A percentile compares a stretch with the other conserved stretches of the same genome.
These are phyloP conservation scores for Bacidia gigantensis DNA, from an alignment of 495 filamentous ascomycete species.

Conservation along the genomic window DNA sequence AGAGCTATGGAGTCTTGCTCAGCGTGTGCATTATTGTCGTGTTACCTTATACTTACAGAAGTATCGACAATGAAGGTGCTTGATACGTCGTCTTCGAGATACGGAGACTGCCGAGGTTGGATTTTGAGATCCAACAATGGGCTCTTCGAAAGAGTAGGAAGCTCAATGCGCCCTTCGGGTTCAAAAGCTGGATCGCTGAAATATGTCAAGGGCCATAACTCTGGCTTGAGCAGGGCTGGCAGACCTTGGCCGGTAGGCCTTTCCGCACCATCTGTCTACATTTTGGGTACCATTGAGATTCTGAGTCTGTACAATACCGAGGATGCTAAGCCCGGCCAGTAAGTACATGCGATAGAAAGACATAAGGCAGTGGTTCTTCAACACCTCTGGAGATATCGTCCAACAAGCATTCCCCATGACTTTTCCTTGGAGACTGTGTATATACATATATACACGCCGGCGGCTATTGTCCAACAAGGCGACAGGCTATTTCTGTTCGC, in stretches of 20 bases:
- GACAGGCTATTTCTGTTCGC: too few species aligned
- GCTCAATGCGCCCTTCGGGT: constrained; percentile 43
- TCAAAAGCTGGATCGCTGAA: constrained; percentile 42
- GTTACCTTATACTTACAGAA: constrained; percentile 3
- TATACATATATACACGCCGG: too few species aligned
- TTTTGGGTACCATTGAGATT: background rate
- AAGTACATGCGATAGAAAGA: background rate
- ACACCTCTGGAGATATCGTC: background rate
- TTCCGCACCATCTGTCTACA: constrained; percentile 42
- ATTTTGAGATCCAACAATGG: constrained; percentile 43
- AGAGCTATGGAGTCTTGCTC: constrained; percentile 24
- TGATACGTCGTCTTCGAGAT: constrained; percentile 37
- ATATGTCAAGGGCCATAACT: background rate
- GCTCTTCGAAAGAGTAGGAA: constrained; percentile 29
- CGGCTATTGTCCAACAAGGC: too few species aligned
- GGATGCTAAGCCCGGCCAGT: background rate
- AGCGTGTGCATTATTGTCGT: background rate
- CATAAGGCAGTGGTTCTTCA: background rate
- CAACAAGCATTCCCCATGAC: background rate
- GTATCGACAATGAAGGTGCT: constrained; percentile 50
- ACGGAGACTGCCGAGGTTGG: constrained; percentile 46
- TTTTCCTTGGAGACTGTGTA: too few species aligned
- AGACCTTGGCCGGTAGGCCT: constrained; percentile 39
- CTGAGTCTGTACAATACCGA: background rate
- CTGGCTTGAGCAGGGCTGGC: background rate